Evolutionary conservation across 164 flowering plant genomes (phyloP).

Genomic region (Vitis cinerea): DNA sequence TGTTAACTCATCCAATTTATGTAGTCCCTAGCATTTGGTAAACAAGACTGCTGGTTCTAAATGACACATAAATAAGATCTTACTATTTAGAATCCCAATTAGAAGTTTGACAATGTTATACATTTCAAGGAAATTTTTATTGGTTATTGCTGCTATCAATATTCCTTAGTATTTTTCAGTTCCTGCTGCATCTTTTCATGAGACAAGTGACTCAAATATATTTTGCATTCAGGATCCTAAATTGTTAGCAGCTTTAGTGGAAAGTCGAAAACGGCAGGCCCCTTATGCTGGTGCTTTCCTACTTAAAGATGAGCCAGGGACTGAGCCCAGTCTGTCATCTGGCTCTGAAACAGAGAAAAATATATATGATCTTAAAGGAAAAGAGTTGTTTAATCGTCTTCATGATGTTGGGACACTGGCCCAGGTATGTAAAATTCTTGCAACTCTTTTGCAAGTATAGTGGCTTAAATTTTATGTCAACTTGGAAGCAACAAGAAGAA

Average conservation of each 20-base stretch:
- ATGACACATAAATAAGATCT: no score
- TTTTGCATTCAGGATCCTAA: slow-evolving; percentile 77
- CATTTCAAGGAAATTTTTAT: no score
- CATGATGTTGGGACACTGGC: slow-evolving; percentile 98
- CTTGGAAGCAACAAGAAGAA: neutral
- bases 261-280: slow-evolving; percentile 77
- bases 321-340: slow-evolving; percentile 47
- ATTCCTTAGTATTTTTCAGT: neutral
- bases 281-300: slow-evolving; percentile 98
- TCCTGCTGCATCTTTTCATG: neutral
- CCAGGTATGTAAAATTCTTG: slow-evolving; percentile 49
- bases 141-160: no score
- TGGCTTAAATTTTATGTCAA: neutral
- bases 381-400: slow-evolving; percentile 79
- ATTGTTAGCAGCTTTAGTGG: slow-evolving; percentile 75
- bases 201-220: neutral
- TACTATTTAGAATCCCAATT: no score
- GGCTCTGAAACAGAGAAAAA: slow-evolving; percentile 71
- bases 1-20: neutral
- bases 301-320: slow-evolving; percentile 77
- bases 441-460: neutral
- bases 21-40: no score
- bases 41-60: no score
- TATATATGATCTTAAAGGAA: slow-evolving; percentile 69
- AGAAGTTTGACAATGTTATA: no score